phyloP scores from a whole-genome alignment of 2,329 filamentous ascomycete genomes.

The Alternaria angustiovoidea region DNA sequence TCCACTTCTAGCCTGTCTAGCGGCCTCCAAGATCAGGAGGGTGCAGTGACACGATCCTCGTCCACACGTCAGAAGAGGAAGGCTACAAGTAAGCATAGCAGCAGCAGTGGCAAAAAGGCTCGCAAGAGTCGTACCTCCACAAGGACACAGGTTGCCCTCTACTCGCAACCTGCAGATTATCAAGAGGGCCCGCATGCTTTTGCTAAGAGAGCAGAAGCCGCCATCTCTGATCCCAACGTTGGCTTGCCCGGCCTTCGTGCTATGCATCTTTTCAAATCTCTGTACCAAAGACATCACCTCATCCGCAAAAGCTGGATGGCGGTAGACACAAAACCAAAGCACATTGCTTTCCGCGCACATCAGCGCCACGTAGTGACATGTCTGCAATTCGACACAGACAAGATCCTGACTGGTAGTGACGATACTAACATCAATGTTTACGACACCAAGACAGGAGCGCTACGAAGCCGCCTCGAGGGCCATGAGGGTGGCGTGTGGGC shows the following conservation, averaged over 20 bases:
- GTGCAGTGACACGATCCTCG: constrained; percentile 40
- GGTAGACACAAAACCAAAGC: constrained; percentile 79
- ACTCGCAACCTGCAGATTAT: constrained; percentile 58
- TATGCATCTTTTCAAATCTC: constrained; percentile 93
- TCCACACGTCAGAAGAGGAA: constrained; percentile 52
- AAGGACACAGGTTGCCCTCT: constrained; percentile 53
- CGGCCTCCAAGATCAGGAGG: constrained; percentile 35
- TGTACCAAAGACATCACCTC: constrained; percentile 91
- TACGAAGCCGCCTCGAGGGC: constrained; percentile 84
- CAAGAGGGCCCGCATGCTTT: constrained; percentile 87
- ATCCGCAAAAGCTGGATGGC: constrained; percentile 94
- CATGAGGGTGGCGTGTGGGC: constrained; percentile 99
- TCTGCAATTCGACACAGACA: constrained; percentile 96
- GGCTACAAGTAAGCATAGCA: constrained; percentile 46
- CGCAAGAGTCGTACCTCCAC: constrained; percentile 62
- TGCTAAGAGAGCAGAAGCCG: constrained; percentile 81
- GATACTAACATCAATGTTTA: constrained; percentile 98
- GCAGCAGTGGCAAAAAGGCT: constrained; percentile 60
- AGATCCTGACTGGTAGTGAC: constrained; percentile 96
- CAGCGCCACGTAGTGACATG: constrained; percentile 97
- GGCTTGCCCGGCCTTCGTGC: constrained; percentile 80
- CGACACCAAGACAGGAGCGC: constrained; percentile 90
- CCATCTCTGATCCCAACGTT: constrained; percentile 81
- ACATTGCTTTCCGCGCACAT: constrained; percentile 96
- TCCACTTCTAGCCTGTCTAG: constrained; percentile 30